Evolutionary conservation across 495 filamentous ascomycete species (phyloP), one percentile per base, ranked within the genome.

Genomic region (Penicillium coprophilum): DNA sequence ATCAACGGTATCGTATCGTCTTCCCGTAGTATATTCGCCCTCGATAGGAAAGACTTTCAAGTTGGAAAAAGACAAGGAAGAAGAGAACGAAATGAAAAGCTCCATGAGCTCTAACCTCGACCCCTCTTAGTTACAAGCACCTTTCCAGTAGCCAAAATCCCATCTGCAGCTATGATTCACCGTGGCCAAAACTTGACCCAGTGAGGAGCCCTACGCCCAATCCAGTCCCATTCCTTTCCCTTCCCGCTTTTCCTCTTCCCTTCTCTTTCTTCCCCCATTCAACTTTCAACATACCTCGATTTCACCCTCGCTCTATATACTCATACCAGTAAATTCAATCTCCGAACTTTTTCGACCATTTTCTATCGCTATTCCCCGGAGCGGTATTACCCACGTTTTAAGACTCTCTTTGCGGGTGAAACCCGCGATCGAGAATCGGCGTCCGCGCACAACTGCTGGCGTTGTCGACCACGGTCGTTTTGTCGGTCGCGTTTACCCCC

Each of bases 381-480:
- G 52, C 50, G 40, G 54, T 61, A 56, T 52, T 64, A 5, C 48
- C 54, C 58, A 54, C 53, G 27, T 61, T 39, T 62, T 55, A 34
- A 52, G 55, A 53, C 45, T 27, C 46, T 52, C 20, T 34, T 47
- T 31, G 28, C 45, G 45, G 36, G 41, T 50, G 28, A 45, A 28
- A 43, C 55, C 56, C 63, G 60, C 66, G 62, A 61, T 60, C 61
- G 56, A 63, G 56, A 63, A 73, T 71, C 67, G 64, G 69, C 71
- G 70, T 68, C 68, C 71, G 65, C 69, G 67, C 64, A 62, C 60
- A 49, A 58, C 65, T 62, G 72, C 72, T 73, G 74, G 74, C 72
- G 72, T 69, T 66, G 66, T 55, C 56, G 65, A 66, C 67, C 64
- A 56, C 66, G 62, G 60, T 68, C 66, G 51, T 39, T 54, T 57